Evolutionary conservation across 169 alveolate species (phyloP).

Genomic region (Cryptosporidium bovis): DNA sequence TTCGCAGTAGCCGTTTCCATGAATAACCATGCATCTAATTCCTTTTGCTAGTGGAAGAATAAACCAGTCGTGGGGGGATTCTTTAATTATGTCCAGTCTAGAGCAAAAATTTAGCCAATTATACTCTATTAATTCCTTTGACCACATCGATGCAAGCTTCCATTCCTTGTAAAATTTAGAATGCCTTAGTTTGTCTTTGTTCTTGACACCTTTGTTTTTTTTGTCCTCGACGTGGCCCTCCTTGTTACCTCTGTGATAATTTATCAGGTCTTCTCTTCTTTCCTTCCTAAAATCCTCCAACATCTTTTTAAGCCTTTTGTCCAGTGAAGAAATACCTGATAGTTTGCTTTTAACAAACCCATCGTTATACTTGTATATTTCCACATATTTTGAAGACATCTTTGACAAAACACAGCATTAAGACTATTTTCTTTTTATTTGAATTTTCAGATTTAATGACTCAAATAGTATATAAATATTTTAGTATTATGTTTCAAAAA

Average conservation of each 20-base stretch:
- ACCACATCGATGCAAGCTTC: constrained; percentile 48
- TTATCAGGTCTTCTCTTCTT: constrained; percentile 34
- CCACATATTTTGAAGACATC: constrained; percentile 5
- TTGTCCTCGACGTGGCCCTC: not conserved
- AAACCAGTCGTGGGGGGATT: constrained; percentile 40
- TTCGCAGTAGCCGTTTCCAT: constrained; percentile 62
- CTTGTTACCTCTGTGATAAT: not conserved
- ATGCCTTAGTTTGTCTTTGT: not conserved
- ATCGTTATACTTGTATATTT: constrained; percentile 21
- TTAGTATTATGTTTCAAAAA: too few species aligned
- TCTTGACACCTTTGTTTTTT: not conserved
- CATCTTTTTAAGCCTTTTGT: constrained; percentile 29
- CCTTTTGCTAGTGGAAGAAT: constrained; percentile 44
- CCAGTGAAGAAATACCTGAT: constrained; percentile 27
- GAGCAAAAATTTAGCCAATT: constrained; percentile 4
- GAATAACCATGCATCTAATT: constrained; percentile 48
- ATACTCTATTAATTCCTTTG: constrained; percentile 43
- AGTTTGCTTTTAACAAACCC: constrained; percentile 20
- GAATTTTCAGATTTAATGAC: too few species aligned
- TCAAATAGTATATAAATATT: too few species aligned
- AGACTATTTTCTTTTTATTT: too few species aligned
- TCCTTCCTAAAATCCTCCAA: constrained; percentile 28
- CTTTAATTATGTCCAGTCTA: not conserved
- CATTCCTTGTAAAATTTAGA: constrained; percentile 41
- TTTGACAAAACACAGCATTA: not conserved